Conservation (phyloP, 2,329 filamentous ascomycete genomes). For the Lachnellula subtilissima region DNA sequence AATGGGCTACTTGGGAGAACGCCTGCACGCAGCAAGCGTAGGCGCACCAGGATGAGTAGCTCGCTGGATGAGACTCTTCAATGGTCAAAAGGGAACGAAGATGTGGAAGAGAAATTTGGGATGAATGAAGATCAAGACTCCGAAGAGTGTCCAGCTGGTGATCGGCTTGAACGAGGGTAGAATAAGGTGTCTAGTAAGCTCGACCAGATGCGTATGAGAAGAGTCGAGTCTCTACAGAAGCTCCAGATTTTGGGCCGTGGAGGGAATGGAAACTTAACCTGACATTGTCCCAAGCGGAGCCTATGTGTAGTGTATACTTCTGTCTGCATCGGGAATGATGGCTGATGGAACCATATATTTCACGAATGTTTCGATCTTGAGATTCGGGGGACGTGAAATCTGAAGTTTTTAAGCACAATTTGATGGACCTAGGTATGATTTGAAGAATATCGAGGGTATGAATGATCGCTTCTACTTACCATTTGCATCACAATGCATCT, state of each 20-base stretch:
- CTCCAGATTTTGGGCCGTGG: conserved; percentile 20
- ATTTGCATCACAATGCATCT: too few species aligned
- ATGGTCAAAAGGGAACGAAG: conserved; percentile 22
- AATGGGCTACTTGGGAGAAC: conserved; percentile 31
- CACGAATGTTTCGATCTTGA: too few species aligned
- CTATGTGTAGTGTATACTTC: conserved; percentile 10
- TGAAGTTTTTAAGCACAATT: too few species aligned
- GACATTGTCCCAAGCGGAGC: conserved; percentile 22
- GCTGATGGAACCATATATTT: too few species aligned
- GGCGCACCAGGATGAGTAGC: conserved; percentile 31
- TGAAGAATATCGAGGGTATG: too few species aligned
- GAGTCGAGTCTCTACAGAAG: conserved; percentile 1
- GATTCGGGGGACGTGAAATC: too few species aligned
- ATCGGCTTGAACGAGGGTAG: conserved; percentile 23
- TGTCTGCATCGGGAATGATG: not conserved
- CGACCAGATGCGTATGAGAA: conserved; percentile 2
- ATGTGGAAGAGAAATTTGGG: conserved; percentile 18
- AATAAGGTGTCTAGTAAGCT: conserved; percentile 15
- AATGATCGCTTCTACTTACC: too few species aligned
- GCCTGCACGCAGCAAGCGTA: conserved; percentile 27
- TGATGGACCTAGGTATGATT: too few species aligned
- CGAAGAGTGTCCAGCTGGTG: conserved; percentile 20
- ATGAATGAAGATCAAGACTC: conserved; percentile 8
- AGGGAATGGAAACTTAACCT: conserved; percentile 21
- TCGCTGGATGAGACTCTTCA: conserved; percentile 19